Conservation (phyloP, 352 stramenopile genomes). For the Labyrinthula sp. region DNA sequence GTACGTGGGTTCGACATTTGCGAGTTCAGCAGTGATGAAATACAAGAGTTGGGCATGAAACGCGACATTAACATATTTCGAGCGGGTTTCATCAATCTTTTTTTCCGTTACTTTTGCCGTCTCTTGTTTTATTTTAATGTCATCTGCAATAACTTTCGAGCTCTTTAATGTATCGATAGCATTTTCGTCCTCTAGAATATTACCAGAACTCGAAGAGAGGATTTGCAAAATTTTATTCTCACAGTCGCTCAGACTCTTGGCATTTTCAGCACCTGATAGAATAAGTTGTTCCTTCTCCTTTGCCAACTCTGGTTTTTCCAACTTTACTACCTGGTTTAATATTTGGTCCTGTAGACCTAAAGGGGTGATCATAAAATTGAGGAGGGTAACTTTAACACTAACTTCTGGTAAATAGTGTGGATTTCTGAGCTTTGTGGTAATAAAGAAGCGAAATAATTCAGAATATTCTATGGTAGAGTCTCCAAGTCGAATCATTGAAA, state of each 20-base stretch:
- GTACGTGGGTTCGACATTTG: slow-evolving; percentile 81
- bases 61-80: slow-evolving; percentile 68
- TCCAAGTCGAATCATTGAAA: slow-evolving; percentile 66
- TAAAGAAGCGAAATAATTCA: slow-evolving; percentile 72
- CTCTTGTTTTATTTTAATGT: slow-evolving; percentile 82
- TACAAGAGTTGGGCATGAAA: slow-evolving; percentile 72
- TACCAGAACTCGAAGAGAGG: slow-evolving; percentile 67
- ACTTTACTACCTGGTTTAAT: slow-evolving; percentile 71
- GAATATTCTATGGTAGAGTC: slow-evolving; percentile 70
- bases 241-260: slow-evolving; percentile 78
- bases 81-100: slow-evolving; percentile 69
- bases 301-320: slow-evolving; percentile 75
- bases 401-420: slow-evolving; percentile 81
- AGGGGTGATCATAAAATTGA: slow-evolving; percentile 89
- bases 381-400: slow-evolving; percentile 82
- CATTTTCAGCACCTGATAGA: slow-evolving; percentile 73
- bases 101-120: slow-evolving; percentile 69
- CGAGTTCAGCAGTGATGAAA: slow-evolving; percentile 76
- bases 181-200: slow-evolving; percentile 80
- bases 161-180: slow-evolving; percentile 74
- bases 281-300: slow-evolving; percentile 68
- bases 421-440: slow-evolving; percentile 79
- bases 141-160: slow-evolving; percentile 71
- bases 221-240: slow-evolving; percentile 84
- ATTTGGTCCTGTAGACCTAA: slow-evolving; percentile 84